Evolutionary conservation across 805 yeast species (phyloP).

Genomic region (Komagataella ulmi): DNA sequence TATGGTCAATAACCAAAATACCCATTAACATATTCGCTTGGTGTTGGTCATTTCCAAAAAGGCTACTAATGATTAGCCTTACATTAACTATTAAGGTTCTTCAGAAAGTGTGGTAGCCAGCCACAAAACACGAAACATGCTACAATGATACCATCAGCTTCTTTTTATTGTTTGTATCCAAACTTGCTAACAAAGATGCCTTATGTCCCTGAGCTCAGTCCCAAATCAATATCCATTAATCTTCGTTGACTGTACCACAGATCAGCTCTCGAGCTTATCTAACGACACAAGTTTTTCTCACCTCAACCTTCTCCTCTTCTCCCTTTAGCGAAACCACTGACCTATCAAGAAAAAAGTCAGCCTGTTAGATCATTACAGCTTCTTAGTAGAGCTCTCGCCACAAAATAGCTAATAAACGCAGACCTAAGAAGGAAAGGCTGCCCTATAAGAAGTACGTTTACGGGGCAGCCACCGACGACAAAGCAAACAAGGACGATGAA

Average conservation of each 20-base stretch:
- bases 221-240: neutral
- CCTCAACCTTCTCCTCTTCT: neutral
- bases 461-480: slow-evolving; percentile 20
- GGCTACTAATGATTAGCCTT: neutral
- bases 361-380: neutral
- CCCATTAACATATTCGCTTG: neutral
- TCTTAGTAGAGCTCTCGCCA: neutral
- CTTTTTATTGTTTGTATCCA: neutral
- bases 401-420: slow-evolving; percentile 70
- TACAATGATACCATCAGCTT: neutral
- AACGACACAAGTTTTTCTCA: neutral
- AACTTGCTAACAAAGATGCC: neutral
- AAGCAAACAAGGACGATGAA: slow-evolving; percentile 13
- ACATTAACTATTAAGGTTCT: neutral
- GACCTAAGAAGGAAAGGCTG: slow-evolving; percentile 74
- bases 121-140: neutral
- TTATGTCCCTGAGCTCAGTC: neutral
- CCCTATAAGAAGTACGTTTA: slow-evolving; percentile 59
- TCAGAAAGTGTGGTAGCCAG: neutral
- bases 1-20: neutral
- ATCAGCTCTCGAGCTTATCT: neutral
- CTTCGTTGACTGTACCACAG: neutral
- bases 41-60: neutral
- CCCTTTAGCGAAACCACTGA: neutral
- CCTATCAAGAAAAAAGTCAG: neutral